Base-by-base conservation (phyloP, 2,329 filamentous ascomycete species). In the Ophiostoma sp. region DNA sequence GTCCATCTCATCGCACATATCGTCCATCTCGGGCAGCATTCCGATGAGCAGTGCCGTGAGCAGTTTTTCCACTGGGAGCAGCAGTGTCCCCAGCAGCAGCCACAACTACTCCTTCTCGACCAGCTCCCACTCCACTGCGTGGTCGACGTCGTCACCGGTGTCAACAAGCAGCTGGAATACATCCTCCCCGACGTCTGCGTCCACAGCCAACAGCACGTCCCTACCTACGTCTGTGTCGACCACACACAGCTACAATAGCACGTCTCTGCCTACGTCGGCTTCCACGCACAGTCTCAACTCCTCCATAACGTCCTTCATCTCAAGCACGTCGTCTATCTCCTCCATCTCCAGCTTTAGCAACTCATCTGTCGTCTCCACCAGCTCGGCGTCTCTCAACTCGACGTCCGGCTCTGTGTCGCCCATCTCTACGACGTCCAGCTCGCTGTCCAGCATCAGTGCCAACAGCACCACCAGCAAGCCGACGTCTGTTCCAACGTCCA, bases 341-440 rank as follows among this genome's bases (percentile, higher is more conserved):
- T 55, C 49, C 3, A 8, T 55, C 49, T 55, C 60, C 5, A 63
- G 60, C 40, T 64, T 16, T n/a, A 66, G 64, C 38, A 52, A 49
- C 67, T 42, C 55, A 16, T 52, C 67, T 36, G 14, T 18, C 4
- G 5, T 44, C 7, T 36, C 27, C 2, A 47, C 60, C 2, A 47
- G 40, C 62, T 44, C 60, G n/a, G 38, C 60, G 1, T 38, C 60
- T 36, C 3, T 40, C 60, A 63, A 16, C 60, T 41, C 60, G 14
- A 16, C 38, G 11, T 36, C 55, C 9, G 27, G 55, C 18, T 60
- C 55, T 9, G 55, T 60, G 3, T 36, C 55, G 5, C 55, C 55
- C 58, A 40, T 63, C 12, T 42, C 14, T 14, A 63, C 58, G 5
- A 63, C 58, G 38, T 64, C 62, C 41, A 64, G 62, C 62, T 18